These are phyloP conservation scores for Neoarthrinium moseri DNA, from an alignment of 2,329 filamentous ascomycete species.

Conservation along the genomic window DNA sequence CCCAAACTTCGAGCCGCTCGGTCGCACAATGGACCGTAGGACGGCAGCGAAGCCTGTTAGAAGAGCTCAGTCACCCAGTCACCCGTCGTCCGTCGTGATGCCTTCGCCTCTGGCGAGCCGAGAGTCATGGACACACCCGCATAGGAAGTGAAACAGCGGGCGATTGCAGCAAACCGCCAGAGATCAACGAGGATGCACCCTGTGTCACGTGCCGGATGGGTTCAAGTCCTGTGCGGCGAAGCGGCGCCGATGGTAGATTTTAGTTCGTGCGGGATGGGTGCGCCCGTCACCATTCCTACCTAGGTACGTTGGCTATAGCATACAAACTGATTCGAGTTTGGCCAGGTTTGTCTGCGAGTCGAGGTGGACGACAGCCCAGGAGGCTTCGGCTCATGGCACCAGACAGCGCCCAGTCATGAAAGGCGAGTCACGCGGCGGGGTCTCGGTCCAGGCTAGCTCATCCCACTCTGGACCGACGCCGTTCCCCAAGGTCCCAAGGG, in stretches of 20 bases:
- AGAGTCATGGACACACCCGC: not conserved
- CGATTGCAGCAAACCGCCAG: not conserved
- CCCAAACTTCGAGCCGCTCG: not conserved
- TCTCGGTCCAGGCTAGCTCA: not conserved
- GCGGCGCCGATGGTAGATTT: too few relatives aligned
- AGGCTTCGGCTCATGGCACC: too few relatives aligned
- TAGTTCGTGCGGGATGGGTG: too few relatives aligned
- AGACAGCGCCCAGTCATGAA: too few relatives aligned
- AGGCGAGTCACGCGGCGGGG: not conserved
- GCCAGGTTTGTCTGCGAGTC: too few relatives aligned
- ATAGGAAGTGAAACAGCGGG: not conserved
- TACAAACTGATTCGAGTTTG: too few relatives aligned
- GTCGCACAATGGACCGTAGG: not conserved
- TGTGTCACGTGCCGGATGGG: too few relatives aligned
- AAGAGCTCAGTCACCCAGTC: slow-evolving; percentile 3
- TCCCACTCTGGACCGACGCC: not conserved
- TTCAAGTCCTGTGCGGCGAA: too few relatives aligned
- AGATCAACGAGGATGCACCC: not conserved
- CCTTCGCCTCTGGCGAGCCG: not conserved
- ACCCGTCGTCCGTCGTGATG: not conserved
- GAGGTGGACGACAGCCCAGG: too few relatives aligned
- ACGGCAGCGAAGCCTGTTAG: not conserved
- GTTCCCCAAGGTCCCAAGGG: slow-evolving; percentile 1
- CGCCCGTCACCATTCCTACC: too few relatives aligned
- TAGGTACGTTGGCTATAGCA: too few relatives aligned